phyloP scores from a whole-genome alignment of 1,284 basidiomycete genomes.

The Ceratobasidium theobromae region DNA sequence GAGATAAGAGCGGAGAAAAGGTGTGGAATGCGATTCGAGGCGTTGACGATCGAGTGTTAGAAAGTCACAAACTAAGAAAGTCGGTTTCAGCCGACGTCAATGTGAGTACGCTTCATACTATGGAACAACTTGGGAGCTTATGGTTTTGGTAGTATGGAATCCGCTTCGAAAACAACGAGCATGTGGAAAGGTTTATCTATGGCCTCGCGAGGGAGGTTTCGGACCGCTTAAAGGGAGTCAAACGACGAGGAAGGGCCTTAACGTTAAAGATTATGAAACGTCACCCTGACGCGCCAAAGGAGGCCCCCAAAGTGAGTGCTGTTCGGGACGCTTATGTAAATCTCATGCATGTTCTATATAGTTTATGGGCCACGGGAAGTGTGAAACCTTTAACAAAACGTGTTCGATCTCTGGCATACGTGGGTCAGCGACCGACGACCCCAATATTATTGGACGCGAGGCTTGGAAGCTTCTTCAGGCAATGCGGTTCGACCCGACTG shows the following conservation, averaged over 20 bases:
- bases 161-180: slow-evolving; percentile 78
- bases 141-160: slow-evolving; percentile 77
- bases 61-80: slow-evolving; percentile 81
- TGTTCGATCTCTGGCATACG: slow-evolving; percentile 57
- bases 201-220: slow-evolving; percentile 78
- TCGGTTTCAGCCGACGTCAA: slow-evolving; percentile 91
- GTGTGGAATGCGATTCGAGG: slow-evolving; percentile 84
- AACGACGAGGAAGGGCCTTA: slow-evolving; percentile 68
- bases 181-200: slow-evolving; percentile 76
- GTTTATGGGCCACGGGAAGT: slow-evolving; percentile 92
- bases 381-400: slow-evolving; percentile 81
- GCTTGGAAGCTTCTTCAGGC: slow-evolving; percentile 75
- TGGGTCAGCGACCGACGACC: slow-evolving; percentile 73
- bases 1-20: slow-evolving; percentile 80
- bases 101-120: slow-evolving; percentile 50
- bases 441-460: slow-evolving; percentile 69
- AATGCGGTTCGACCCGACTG: slow-evolving; percentile 77
- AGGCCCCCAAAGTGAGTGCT: slow-evolving; percentile 79
- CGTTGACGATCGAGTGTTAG: slow-evolving; percentile 75
- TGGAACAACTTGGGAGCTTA: no score
- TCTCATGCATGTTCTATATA: slow-evolving; percentile 40
- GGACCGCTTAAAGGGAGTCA: slow-evolving; percentile 64
- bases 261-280: slow-evolving; percentile 90
- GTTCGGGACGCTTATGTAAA: background rate
- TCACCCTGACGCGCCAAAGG: slow-evolving; percentile 77